A percentile compares a stretch with the other conserved stretches of the same genome.
These are phyloP conservation scores for Tephrocybe sp. DNA, from an alignment of 768 basidiomycete genomes.

Conservation along the genomic window DNA sequence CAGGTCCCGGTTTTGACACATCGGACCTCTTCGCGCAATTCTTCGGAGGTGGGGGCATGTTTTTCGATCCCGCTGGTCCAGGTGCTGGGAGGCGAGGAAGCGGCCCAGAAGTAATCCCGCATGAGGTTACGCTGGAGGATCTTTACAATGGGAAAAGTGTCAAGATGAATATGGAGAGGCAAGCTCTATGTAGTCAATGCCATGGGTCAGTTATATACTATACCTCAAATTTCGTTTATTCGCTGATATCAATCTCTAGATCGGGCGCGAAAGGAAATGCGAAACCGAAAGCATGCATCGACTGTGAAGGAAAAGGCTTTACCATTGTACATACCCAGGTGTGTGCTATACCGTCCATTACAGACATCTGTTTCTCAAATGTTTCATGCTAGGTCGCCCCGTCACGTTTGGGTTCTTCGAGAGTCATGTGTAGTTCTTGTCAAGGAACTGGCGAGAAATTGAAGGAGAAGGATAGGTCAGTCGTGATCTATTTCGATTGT, in stretches of 20 bases:
- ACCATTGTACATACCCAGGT: conserved; percentile 59
- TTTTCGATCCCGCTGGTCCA: conserved; percentile 67
- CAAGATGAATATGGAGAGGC: conserved; percentile 87
- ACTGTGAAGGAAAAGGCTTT: conserved; percentile 86
- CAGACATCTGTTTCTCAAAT: not conserved
- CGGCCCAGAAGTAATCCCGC: conserved; percentile 74
- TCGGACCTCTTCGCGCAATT: conserved; percentile 77
- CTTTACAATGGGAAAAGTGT: conserved; percentile 89
- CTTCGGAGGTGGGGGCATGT: conserved; percentile 50
- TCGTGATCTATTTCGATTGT: not conserved
- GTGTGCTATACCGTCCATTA: conserved; percentile 7
- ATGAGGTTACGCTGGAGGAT: conserved; percentile 90
- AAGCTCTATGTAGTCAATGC: conserved; percentile 75
- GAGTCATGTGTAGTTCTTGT: conserved; percentile 68
- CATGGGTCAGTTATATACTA: conserved; percentile 76
- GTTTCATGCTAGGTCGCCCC: conserved; percentile 37
- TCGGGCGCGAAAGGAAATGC: conserved; percentile 80
- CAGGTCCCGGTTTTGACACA: conserved; percentile 51
- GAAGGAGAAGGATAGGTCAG: conserved; percentile 82
- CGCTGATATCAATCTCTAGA: conserved; percentile 35
- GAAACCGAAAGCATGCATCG: conserved; percentile 81
- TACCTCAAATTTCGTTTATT: conserved; percentile 2
- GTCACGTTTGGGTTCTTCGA: conserved; percentile 47
- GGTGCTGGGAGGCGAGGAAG: conserved; percentile 46
- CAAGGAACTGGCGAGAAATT: conserved; percentile 68